Evolutionary conservation across 2,329 filamentous ascomycete genomes (phyloP).

Genomic region (Aspergillus hortae): DNA sequence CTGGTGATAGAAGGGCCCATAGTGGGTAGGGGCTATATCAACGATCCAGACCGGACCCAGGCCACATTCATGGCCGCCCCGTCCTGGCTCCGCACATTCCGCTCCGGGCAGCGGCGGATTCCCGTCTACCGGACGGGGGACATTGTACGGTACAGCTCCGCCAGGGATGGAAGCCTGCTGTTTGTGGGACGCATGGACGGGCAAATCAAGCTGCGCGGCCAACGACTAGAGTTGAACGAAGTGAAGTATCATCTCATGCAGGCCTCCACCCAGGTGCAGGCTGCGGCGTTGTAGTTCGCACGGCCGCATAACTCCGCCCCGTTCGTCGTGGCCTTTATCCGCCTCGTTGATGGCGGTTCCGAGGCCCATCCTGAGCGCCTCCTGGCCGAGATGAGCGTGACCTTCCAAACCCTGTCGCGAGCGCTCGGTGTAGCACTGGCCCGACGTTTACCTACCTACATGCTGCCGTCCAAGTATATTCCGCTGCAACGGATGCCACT

Average conservation of each 20-base stretch:
- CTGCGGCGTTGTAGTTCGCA: neutral
- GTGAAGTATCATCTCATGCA: neutral
- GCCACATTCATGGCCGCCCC: neutral
- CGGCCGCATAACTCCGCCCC: neutral
- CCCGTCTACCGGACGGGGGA: slow-evolving; percentile 11
- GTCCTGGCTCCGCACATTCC: neutral
- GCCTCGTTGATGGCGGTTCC: neutral
- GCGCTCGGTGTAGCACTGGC: neutral
- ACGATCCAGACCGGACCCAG: neutral
- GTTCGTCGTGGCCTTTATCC: neutral
- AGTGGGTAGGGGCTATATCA: slow-evolving; percentile 1
- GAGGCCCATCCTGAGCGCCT: neutral
- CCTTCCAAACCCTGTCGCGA: neutral
- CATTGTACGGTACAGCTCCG: slow-evolving; percentile 31
- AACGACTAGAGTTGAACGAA: slow-evolving; percentile 1
- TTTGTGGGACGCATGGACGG: slow-evolving; percentile 5
- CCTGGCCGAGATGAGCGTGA: neutral
- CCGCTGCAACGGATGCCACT: neutral
- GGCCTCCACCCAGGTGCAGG: neutral
- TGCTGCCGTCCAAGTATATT: neutral
- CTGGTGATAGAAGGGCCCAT: neutral
- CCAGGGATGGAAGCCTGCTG: slow-evolving; percentile 24
- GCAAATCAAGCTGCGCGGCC: slow-evolving; percentile 11
- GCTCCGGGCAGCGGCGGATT: neutral
- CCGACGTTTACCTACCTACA: neutral